These are phyloP conservation scores for Chrysoporthe deuterocubensis DNA, from an alignment of 2,329 filamentous ascomycete genomes.

Conservation along the genomic window DNA sequence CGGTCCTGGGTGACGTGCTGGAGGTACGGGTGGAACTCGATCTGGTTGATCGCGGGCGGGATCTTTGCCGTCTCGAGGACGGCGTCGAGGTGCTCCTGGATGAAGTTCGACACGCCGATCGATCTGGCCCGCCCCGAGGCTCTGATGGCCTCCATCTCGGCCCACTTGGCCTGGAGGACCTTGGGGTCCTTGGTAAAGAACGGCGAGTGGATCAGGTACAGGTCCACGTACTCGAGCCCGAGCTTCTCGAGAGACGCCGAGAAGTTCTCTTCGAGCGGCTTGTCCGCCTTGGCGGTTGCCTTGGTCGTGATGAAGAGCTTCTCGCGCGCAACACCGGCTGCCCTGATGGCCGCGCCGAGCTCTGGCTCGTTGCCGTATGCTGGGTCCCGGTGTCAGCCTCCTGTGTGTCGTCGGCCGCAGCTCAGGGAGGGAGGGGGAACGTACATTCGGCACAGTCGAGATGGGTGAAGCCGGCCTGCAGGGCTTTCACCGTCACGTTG, in stretches of 20 bases:
- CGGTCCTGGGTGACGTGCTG: slow-evolving; percentile 34
- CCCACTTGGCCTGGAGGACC: slow-evolving; percentile 60
- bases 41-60: slow-evolving; percentile 71
- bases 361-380: slow-evolving; percentile 27
- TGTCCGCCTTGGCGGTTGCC: slow-evolving; percentile 19
- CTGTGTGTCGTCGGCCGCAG: background rate
- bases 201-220: slow-evolving; percentile 43
- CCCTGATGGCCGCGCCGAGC: slow-evolving; percentile 24
- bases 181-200: slow-evolving; percentile 31
- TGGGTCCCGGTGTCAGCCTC: background rate
- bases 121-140: slow-evolving; percentile 63
- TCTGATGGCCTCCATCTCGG: slow-evolving; percentile 63
- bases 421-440: background rate
- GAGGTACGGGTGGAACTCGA: slow-evolving; percentile 74
- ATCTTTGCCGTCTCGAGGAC: slow-evolving; percentile 60
- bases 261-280: slow-evolving; percentile 52
- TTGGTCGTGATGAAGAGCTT: slow-evolving; percentile 28
- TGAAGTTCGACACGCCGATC: slow-evolving; percentile 78
- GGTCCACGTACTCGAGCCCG: slow-evolving; percentile 68
- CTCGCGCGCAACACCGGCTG: slow-evolving; percentile 17
- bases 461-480: slow-evolving; percentile 24
- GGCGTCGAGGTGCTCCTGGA: slow-evolving; percentile 53
- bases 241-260: slow-evolving; percentile 62
- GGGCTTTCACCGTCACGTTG: slow-evolving; percentile 20
- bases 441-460: slow-evolving; percentile 27